phyloP scores from a whole-genome alignment of 148 eudicot species.

The Pharnaceum exiguum region DNA sequence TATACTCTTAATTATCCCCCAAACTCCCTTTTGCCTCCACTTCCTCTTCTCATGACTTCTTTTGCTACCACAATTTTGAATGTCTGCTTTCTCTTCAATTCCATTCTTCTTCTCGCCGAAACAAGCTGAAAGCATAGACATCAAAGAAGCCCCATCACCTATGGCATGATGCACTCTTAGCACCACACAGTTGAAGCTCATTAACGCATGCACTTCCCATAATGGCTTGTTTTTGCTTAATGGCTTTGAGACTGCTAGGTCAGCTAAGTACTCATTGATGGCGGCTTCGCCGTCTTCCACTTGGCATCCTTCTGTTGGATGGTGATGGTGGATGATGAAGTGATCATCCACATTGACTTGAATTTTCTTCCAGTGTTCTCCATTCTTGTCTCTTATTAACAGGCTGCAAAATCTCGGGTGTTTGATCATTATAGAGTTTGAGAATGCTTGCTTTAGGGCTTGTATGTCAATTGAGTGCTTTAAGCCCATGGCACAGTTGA shows the following conservation, averaged over 20 bases:
- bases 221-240: constrained; percentile 54
- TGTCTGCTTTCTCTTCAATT: constrained; percentile 14
- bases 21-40: constrained; percentile 1
- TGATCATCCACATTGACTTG: constrained; percentile 54
- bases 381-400: constrained; percentile 30
- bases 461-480: constrained; percentile 28
- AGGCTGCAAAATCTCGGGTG: constrained; percentile 76
- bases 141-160: constrained; percentile 73
- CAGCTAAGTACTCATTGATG: constrained; percentile 45
- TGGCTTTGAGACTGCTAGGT: constrained; percentile 47
- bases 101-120: constrained; percentile 17
- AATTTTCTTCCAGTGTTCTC: constrained; percentile 51
- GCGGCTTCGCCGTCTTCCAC: constrained; percentile 19
- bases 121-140: constrained; percentile 47
- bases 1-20: constrained; percentile 25
- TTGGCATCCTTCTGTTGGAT: background rate
- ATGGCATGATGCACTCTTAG: constrained; percentile 66
- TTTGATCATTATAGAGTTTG: constrained; percentile 32
- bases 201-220: constrained; percentile 63
- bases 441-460: constrained; percentile 31
- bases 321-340: constrained; percentile 23
- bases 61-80: background rate
- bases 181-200: constrained; percentile 34
- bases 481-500: constrained; percentile 43
- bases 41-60: background rate